A percentile compares a stretch with the other conserved stretches of the same genome.
Evolutionary conservation across 768 basidiomycete species (phyloP).

Genomic region (Boletus edulis): DNA sequence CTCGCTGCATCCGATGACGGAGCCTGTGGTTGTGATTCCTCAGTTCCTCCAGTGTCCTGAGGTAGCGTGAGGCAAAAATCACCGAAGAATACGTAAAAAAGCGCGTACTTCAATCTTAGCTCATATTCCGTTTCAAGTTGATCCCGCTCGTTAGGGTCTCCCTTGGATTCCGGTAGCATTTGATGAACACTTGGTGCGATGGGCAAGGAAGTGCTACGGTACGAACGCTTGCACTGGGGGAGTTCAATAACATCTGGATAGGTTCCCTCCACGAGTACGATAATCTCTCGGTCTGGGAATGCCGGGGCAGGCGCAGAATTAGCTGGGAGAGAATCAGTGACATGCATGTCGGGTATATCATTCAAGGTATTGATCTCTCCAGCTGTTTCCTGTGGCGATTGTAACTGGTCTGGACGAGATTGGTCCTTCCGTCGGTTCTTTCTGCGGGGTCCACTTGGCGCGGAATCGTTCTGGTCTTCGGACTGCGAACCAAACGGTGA

Average conservation of each 20-base stretch:
- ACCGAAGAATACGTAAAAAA: background rate
- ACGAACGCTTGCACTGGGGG: slow-evolving; percentile 5
- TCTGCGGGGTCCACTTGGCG: slow-evolving; percentile 13
- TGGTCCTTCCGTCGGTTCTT: slow-evolving; percentile 17
- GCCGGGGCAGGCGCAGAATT: background rate
- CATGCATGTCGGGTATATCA: slow-evolving; percentile 5
- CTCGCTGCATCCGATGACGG: slow-evolving; percentile 64
- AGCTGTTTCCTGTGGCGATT: slow-evolving; percentile 11
- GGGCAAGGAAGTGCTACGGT: slow-evolving; percentile 38
- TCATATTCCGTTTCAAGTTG: slow-evolving; percentile 55
- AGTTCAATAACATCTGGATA: background rate
- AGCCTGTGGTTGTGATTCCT: slow-evolving; percentile 63
- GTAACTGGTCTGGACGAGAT: slow-evolving; percentile 26
- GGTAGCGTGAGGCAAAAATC: background rate
- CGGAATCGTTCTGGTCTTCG: slow-evolving; percentile 36
- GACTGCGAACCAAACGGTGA: slow-evolving; percentile 47
- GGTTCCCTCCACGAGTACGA: background rate
- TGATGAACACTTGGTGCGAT: slow-evolving; percentile 15
- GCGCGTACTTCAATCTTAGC: slow-evolving; percentile 26
- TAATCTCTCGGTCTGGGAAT: slow-evolving; percentile 4
- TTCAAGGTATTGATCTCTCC: slow-evolving; percentile 9
- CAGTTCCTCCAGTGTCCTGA: slow-evolving; percentile 60
- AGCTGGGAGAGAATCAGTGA: slow-evolving; percentile 1
- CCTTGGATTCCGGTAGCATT: slow-evolving; percentile 35
- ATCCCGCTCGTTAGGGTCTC: slow-evolving; percentile 46